Conservation (phyloP, 1,284 basidiomycete species). For the Apiotrichum sp. region DNA sequence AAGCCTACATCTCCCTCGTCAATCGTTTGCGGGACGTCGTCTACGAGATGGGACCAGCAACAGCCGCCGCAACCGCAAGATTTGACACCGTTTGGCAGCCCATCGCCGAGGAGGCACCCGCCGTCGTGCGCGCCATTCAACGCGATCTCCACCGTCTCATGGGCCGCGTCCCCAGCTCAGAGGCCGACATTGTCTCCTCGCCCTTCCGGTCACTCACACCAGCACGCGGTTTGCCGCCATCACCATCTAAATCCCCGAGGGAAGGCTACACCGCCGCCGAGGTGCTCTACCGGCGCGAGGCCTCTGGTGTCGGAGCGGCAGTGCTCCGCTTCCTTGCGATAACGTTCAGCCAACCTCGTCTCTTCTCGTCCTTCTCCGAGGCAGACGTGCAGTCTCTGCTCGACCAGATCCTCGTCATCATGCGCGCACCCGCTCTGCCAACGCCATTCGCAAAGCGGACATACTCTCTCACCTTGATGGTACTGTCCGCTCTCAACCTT, state of each 20-base stretch:
- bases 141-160: constrained; percentile 37
- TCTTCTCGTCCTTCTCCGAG: constrained; percentile 34
- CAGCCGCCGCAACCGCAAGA: not conserved
- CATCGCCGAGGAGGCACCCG: constrained; percentile 37
- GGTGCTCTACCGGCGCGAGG: constrained; percentile 43
- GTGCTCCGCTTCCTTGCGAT: constrained; percentile 34
- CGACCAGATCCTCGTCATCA: constrained; percentile 38
- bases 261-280: constrained; percentile 44
- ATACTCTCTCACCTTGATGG: constrained; percentile 39
- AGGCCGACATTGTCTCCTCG: constrained; percentile 17
- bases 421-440: constrained; percentile 36
- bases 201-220: constrained; percentile 24
- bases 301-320: constrained; percentile 37
- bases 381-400: constrained; percentile 40
- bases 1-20: constrained; percentile 37
- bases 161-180: constrained; percentile 32
- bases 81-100: constrained; percentile 13
- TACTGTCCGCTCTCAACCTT: constrained; percentile 35
- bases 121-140: constrained; percentile 38
- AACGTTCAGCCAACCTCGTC: constrained; percentile 23
- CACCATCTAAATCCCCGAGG: constrained; percentile 11
- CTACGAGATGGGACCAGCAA: constrained; percentile 13
- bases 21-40: constrained; percentile 23
- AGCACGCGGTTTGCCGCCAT: not conserved
- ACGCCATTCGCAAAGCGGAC: constrained; percentile 46